Conservation (phyloP, 169 alveolate species). For the Plasmodium coatneyi region DNA sequence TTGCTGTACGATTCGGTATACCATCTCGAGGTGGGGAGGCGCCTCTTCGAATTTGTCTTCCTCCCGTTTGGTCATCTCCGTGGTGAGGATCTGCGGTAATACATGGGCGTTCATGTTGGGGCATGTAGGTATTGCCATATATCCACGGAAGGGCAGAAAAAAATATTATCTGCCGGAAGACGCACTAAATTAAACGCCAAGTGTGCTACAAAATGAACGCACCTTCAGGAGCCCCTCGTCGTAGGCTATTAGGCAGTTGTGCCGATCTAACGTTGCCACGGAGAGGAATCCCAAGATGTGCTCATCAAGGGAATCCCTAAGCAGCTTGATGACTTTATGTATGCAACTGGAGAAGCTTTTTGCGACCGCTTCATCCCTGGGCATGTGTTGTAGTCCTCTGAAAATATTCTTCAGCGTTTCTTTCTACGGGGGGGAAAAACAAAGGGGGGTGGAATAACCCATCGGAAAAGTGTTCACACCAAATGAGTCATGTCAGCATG, state of each 20-base stretch:
- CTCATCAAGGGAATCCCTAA: constrained; percentile 21
- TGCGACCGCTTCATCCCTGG: constrained; percentile 33
- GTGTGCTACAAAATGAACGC: not conserved
- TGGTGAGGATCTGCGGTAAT: constrained; percentile 30
- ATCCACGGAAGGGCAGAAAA: not conserved
- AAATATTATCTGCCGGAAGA: not conserved
- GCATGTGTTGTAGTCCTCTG: constrained; percentile 19
- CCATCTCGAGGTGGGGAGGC: constrained; percentile 9
- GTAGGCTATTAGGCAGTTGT: constrained; percentile 61
- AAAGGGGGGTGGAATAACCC: not conserved
- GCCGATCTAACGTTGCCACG: constrained; percentile 34
- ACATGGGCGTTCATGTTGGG: not conserved
- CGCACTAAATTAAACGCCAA: not conserved
- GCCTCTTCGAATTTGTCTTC: constrained; percentile 24
- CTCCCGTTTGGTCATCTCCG: constrained; percentile 17
- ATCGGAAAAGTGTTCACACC: not conserved
- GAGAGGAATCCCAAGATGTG: constrained; percentile 32
- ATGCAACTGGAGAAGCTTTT: constrained; percentile 33
- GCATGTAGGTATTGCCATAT: no score
- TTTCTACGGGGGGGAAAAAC: constrained; percentile 4
- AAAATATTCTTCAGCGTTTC: constrained; percentile 56
- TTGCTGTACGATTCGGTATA: constrained; percentile 20
- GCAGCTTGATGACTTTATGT: constrained; percentile 29
- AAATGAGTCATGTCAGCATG: not conserved
- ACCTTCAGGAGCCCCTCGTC: constrained; percentile 73